A percentile compares a stretch with the other conserved stretches of the same genome.
Conservation (phyloP, 2,329 filamentous ascomycete genomes). For the Fusarium lyarnte region DNA sequence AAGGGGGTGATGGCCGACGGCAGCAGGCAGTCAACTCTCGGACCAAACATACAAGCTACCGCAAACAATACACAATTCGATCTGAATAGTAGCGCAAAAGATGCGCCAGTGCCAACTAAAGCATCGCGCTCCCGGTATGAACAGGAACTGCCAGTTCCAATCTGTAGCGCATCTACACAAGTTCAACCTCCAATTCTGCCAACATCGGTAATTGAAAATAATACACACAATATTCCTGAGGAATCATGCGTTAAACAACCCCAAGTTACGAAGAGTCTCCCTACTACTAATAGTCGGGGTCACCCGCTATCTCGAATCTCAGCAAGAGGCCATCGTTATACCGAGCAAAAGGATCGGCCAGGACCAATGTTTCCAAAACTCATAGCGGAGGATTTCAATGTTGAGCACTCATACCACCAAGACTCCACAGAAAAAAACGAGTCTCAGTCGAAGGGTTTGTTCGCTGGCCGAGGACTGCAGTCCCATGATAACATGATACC, state of each 20-base stretch:
- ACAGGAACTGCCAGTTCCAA: background rate
- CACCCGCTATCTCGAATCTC: background rate
- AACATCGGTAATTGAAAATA: background rate
- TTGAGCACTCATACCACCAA: background rate
- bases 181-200: background rate
- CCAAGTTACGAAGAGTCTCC: background rate
- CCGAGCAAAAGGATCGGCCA: background rate
- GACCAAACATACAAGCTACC: background rate
- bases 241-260: background rate
- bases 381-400: background rate
- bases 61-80: background rate
- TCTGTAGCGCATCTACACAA: background rate
- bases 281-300: background rate
- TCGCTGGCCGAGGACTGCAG: background rate
- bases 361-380: background rate
- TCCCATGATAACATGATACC: background rate
- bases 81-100: background rate
- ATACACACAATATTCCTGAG: background rate
- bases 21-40: background rate
- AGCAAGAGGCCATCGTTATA: conserved; percentile 4
- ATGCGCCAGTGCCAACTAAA: background rate
- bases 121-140: background rate
- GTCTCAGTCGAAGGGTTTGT: background rate
- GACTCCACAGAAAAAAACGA: background rate
- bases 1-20: conserved; percentile 34